phyloP scores from a whole-genome alignment of 345 rosid genomes.

The Turritis glabra region DNA sequence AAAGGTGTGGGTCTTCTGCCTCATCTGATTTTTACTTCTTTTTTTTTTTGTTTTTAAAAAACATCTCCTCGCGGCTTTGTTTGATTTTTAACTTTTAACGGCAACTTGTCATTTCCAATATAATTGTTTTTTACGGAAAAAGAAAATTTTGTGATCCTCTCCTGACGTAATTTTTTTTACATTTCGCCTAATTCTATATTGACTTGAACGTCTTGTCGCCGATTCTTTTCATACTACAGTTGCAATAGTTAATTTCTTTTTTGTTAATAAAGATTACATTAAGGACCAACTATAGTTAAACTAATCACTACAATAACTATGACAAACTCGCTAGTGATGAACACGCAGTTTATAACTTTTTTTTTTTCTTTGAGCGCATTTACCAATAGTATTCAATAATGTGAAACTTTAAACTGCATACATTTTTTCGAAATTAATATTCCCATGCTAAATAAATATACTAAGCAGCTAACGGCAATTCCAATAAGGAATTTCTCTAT shows the following conservation, averaged over 20 bases:
- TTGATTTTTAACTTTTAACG: constrained; percentile 29
- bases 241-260: not conserved
- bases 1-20: constrained; percentile 2
- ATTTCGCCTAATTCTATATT: constrained; percentile 36
- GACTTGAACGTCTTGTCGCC: constrained; percentile 36
- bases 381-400: no score
- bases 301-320: not conserved
- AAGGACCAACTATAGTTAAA: constrained; percentile 1
- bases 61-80: constrained; percentile 44
- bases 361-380: not conserved
- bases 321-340: not conserved
- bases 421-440: not conserved
- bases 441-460: not conserved
- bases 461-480: constrained; percentile 2
- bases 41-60: no score
- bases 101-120: constrained; percentile 31
- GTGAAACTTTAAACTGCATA: no score
- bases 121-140: constrained; percentile 17
- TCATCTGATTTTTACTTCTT: no score
- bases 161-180: constrained; percentile 26
- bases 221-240: constrained; percentile 36
- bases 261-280: not conserved
- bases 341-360: not conserved
- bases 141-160: constrained; percentile 3
- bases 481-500: not conserved